These are phyloP conservation scores for Botrytis fabae DNA, from an alignment of 2,329 filamentous ascomycete species.

Conservation along the genomic window DNA sequence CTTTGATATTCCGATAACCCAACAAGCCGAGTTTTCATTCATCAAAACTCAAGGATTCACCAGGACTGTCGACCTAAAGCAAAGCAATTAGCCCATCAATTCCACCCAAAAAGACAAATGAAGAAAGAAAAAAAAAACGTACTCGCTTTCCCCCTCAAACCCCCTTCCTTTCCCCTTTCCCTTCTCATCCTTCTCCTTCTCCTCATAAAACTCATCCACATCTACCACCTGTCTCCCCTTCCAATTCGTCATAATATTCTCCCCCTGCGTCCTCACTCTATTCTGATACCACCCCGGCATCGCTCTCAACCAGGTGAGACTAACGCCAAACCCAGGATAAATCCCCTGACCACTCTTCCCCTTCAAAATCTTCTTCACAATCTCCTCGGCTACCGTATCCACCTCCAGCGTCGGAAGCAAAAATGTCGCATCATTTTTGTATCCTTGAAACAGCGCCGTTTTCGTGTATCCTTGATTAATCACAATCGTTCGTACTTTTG, in stretches of 20 bases:
- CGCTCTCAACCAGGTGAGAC: constrained; percentile 49
- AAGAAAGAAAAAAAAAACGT: constrained; percentile 24
- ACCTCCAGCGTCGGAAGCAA: constrained; percentile 56
- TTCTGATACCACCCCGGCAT: constrained; percentile 66
- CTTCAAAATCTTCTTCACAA: constrained; percentile 59
- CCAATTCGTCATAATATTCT: constrained; percentile 37
- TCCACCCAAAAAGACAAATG: not conserved
- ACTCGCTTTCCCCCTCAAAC: constrained; percentile 33
- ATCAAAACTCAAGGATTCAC: not conserved
- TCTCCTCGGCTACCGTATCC: constrained; percentile 63
- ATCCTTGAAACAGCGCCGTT: constrained; percentile 60
- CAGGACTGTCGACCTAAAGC: constrained; percentile 12
- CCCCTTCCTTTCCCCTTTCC: constrained; percentile 28
- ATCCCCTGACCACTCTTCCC: constrained; percentile 59
- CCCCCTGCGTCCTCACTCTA: constrained; percentile 47
- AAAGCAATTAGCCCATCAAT: not conserved
- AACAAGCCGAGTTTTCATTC: not conserved
- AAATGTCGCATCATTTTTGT: constrained; percentile 52
- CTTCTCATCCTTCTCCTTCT: constrained; percentile 28
- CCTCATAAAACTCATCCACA: constrained; percentile 35
- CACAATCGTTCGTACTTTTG: constrained; percentile 64
- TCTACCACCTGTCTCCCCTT: constrained; percentile 40
- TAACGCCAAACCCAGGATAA: constrained; percentile 49
- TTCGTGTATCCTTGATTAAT: constrained; percentile 64
- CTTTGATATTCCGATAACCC: not conserved